These are phyloP conservation scores for Fusarium sambucinum DNA, from an alignment of 2,329 filamentous ascomycete species.

Conservation along the genomic window DNA sequence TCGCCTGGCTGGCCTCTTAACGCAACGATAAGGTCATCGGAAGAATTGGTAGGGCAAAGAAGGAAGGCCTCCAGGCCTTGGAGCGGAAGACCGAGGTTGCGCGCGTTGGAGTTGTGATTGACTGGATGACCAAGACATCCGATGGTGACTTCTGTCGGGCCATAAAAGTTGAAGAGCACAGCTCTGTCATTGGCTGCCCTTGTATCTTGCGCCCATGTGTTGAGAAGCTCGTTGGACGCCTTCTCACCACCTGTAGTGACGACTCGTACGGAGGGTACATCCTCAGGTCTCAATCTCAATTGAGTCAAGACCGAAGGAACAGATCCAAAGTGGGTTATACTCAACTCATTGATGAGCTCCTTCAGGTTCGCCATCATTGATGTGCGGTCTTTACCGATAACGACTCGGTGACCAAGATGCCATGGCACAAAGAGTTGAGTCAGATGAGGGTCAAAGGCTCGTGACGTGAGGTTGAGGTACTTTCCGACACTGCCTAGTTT, in stretches of 20 bases:
- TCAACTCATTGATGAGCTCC: conserved; percentile 23
- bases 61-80: conserved; percentile 17
- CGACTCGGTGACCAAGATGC: conserved; percentile 9
- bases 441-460: conserved; percentile 27
- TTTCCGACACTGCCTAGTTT: conserved; percentile 6
- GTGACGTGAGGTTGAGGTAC: conserved; percentile 30
- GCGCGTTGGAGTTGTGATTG: conserved; percentile 16
- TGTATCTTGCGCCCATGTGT: not conserved
- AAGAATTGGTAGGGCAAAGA: not conserved
- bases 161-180: conserved; percentile 31
- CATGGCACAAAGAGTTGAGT: conserved; percentile 28
- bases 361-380: conserved; percentile 13
- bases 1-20: conserved; percentile 19
- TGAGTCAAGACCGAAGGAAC: conserved; percentile 25
- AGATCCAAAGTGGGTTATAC: conserved; percentile 20
- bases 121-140: conserved; percentile 26
- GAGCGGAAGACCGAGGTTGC: conserved; percentile 22
- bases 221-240: conserved; percentile 25
- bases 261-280: conserved; percentile 20
- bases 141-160: conserved; percentile 25
- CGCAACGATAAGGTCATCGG: not conserved
- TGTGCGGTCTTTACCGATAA: conserved; percentile 18
- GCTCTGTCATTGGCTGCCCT: fast-evolving
- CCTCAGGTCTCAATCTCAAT: conserved; percentile 1
- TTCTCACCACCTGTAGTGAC: conserved; percentile 31